A percentile compares a stretch with the other conserved stretches of the same genome.
Conservation (phyloP, 805 yeast species). For the Candida verbasci region DNA sequence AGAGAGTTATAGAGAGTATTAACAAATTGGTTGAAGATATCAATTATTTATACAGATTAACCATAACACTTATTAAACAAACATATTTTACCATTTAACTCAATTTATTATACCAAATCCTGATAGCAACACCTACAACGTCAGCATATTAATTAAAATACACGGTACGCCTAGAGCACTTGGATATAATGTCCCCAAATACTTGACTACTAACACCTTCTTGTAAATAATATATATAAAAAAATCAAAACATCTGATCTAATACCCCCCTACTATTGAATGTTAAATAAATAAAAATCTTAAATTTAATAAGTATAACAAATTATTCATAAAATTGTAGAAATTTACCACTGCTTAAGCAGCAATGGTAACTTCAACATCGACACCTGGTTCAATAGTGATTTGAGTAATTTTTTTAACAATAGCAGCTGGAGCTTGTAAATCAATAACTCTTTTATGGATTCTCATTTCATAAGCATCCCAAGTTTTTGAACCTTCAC, state of each 20-base stretch:
- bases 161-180: slow-evolving; percentile 63
- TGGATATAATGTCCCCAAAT: slow-evolving; percentile 28
- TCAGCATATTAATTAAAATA: slow-evolving; percentile 38
- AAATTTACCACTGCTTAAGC: slow-evolving; percentile 44
- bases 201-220: no score
- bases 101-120: slow-evolving; percentile 27
- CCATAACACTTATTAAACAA: background rate
- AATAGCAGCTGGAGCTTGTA: slow-evolving; percentile 90
- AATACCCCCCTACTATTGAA: slow-evolving; percentile 2
- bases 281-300: background rate
- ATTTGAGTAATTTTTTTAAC: slow-evolving; percentile 96
- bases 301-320: background rate
- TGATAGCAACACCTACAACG: slow-evolving; percentile 63
- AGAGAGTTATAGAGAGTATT: no score
- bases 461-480: slow-evolving; percentile 99
- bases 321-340: background rate
- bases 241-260: slow-evolving; percentile 2
- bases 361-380: slow-evolving; percentile 91
- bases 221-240: no score
- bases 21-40: no score
- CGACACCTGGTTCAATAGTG: slow-evolving; percentile 99
- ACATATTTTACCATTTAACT: background rate
- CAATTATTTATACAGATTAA: slow-evolving; percentile 1
- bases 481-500: slow-evolving; percentile 99
- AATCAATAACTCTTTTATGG: slow-evolving; percentile 99